These are phyloP conservation scores for Cladosporium sp. DNA, from an alignment of 2,329 filamentous ascomycete species.

Conservation along the genomic window DNA sequence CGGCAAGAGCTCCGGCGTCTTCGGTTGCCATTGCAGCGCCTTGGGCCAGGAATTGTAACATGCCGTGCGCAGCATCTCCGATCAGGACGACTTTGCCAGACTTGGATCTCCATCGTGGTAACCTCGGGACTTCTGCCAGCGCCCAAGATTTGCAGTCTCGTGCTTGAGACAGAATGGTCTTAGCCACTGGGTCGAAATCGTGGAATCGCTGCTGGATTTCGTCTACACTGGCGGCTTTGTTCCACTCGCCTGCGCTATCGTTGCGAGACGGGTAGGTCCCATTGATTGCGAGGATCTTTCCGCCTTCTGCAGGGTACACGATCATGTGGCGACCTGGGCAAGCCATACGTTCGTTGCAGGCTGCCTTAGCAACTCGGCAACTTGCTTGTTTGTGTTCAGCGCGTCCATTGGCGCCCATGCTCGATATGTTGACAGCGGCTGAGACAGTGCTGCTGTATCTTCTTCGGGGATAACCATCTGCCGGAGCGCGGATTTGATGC, in stretches of 20 bases:
- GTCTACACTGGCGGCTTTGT: slow-evolving; percentile 11
- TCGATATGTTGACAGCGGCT: slow-evolving; percentile 11
- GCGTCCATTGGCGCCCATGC: slow-evolving; percentile 14
- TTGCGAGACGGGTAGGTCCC: slow-evolving; percentile 17
- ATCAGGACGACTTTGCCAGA: slow-evolving; percentile 37
- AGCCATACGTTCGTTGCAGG: slow-evolving; percentile 19
- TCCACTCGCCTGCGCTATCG: slow-evolving; percentile 14
- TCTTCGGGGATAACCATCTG: slow-evolving; percentile 10
- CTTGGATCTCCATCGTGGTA: slow-evolving; percentile 44
- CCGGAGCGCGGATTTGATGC: slow-evolving; percentile 11
- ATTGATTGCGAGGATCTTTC: slow-evolving; percentile 18
- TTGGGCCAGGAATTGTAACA: slow-evolving; percentile 36
- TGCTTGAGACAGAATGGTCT: slow-evolving; percentile 32
- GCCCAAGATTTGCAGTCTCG: slow-evolving; percentile 37
- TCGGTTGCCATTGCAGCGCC: slow-evolving; percentile 16
- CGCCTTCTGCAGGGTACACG: slow-evolving; percentile 12
- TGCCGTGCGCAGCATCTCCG: slow-evolving; percentile 44
- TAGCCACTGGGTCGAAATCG: slow-evolving; percentile 17
- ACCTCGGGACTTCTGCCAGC: slow-evolving; percentile 51
- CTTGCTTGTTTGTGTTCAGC: slow-evolving; percentile 2
- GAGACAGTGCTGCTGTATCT: slow-evolving; percentile 7
- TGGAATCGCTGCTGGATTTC: slow-evolving; percentile 19
- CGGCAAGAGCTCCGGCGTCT: slow-evolving; percentile 16
- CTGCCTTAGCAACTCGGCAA: neutral
- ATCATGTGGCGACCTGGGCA: slow-evolving; percentile 17